Conservation (phyloP, 139 green algal genomes). For the Picochlorum sp. region DNA sequence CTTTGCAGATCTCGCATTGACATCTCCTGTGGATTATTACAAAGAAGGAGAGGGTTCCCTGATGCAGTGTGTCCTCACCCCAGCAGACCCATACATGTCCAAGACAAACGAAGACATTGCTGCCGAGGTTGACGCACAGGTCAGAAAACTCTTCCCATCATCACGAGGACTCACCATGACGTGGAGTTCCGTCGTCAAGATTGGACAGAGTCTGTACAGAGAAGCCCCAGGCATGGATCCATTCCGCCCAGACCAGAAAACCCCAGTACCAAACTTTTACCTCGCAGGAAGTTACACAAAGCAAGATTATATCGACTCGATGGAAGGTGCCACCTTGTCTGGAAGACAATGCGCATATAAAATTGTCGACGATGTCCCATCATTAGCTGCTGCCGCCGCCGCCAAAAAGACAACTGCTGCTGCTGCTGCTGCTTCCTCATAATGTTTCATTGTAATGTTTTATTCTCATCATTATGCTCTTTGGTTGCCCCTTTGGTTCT, state of each 20-base stretch:
- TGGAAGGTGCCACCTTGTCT: constrained; percentile 94
- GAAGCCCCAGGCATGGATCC: constrained; percentile 82
- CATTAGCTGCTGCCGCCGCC: constrained; percentile 6
- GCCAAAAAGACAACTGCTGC: not conserved
- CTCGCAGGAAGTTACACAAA: constrained; percentile 90
- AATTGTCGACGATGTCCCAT: constrained; percentile 32
- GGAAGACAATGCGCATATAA: constrained; percentile 55
- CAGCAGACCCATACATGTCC: constrained; percentile 86
- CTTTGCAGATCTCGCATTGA: constrained; percentile 94
- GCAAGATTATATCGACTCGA: constrained; percentile 97
- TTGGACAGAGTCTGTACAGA: constrained; percentile 85
- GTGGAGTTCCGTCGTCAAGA: constrained; percentile 92
- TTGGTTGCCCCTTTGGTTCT: no score
- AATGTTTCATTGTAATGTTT: no score
- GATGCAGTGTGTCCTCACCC: constrained; percentile 91
- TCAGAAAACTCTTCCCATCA: constrained; percentile 80
- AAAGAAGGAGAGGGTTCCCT: constrained; percentile 77
- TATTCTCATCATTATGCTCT: no score
- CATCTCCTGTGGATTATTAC: constrained; percentile 88
- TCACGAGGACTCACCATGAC: constrained; percentile 54
- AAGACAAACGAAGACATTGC: constrained; percentile 87
- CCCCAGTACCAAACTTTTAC: constrained; percentile 91
- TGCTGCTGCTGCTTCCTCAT: no score
- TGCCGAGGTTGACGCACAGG: constrained; percentile 70
- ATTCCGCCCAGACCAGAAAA: constrained; percentile 73